Evolutionary conservation across 225 moss, liverwort and hornwort genomes (phyloP).

Genomic region (Physcomitrium patens): DNA sequence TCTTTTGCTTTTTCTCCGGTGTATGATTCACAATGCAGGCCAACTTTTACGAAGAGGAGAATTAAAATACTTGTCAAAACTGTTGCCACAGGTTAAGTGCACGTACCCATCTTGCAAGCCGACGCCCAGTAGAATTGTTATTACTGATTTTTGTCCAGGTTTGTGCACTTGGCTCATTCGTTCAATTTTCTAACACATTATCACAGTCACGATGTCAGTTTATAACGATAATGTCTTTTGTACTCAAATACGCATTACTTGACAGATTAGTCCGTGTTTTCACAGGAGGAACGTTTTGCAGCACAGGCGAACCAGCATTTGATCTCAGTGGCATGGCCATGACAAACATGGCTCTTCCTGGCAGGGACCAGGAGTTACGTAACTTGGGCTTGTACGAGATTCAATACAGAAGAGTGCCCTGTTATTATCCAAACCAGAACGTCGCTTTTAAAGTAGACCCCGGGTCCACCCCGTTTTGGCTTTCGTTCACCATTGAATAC

Average conservation of each 20-base stretch:
- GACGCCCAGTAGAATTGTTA: conserved; percentile 57
- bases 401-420: conserved; percentile 53
- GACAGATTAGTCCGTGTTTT: background rate
- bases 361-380: conserved; percentile 51
- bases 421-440: conserved; percentile 55
- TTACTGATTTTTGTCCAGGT: conserved; percentile 64
- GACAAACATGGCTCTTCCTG: conserved; percentile 56
- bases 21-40: no score
- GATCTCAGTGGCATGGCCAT: conserved; percentile 68
- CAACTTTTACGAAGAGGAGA: no score
- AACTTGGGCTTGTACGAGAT: conserved; percentile 53
- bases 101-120: conserved; percentile 45
- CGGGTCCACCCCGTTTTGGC: conserved; percentile 56
- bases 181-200: background rate
- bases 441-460: conserved; percentile 55
- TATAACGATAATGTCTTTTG: background rate
- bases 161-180: background rate
- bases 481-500: conserved; percentile 53
- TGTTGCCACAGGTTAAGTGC: conserved; percentile 48
- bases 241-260: background rate
- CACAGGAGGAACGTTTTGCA: conserved; percentile 58
- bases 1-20: no score
- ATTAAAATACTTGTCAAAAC: background rate
- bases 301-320: conserved; percentile 59
- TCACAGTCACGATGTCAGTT: background rate